Percentiles rank a stretch among this genome's conserved stretches.
Evolutionary conservation across 106 monocot genomes (phyloP).

Genomic region (Dioscorea dumetorum): DNA sequence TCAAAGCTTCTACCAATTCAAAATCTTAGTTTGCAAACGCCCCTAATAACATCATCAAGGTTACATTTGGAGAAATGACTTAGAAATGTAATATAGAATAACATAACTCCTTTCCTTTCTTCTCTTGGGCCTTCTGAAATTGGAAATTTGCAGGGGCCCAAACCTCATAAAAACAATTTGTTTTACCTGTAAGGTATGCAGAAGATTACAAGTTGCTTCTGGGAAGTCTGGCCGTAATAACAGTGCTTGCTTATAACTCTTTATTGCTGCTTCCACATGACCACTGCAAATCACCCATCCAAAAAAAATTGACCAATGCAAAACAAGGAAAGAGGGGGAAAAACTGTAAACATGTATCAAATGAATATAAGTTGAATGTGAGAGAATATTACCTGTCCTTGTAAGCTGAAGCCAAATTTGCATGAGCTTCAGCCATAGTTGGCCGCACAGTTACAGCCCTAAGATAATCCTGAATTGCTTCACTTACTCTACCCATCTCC

Average conservation of each 20-base stretch:
- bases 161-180: no score
- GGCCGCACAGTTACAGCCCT: conserved; percentile 76
- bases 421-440: conserved; percentile 98
- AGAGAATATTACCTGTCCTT: conserved; percentile 62
- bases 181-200: conserved; percentile 90
- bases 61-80: no score
- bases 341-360: neutral
- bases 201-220: conserved; percentile 87
- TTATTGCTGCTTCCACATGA: conserved; percentile 79
- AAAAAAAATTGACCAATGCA: no score
- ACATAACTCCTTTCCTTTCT: no score
- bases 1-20: no score
- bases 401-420: conserved; percentile 95
- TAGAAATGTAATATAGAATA: no score
- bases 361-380: no score
- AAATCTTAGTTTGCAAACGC: no score
- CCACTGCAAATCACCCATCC: conserved; percentile 78
- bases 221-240: conserved; percentile 83
- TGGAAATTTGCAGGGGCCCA: no score
- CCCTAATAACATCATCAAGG: no score
- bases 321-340: neutral
- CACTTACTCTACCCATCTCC: conserved; percentile 88
- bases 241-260: conserved; percentile 83
- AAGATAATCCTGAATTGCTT: conserved; percentile 95
- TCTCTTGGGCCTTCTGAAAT: no score